A percentile compares a stretch with the other conserved stretches of the same genome.
These are phyloP conservation scores for Pulveroboletus sp. DNA, from an alignment of 768 basidiomycete species.

Conservation along the genomic window DNA sequence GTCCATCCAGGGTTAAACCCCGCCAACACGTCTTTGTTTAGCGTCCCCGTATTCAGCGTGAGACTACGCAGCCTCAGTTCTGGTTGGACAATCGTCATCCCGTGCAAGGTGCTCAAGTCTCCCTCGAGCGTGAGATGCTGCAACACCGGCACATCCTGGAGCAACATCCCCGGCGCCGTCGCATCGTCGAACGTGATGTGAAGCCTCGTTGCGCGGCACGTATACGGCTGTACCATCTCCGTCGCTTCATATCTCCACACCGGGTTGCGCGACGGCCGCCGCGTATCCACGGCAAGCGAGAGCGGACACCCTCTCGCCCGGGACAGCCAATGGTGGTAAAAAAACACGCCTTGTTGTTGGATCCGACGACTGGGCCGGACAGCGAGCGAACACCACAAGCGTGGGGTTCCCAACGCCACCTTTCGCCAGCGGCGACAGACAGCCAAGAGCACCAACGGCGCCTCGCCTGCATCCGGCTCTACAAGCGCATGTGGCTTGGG, in stretches of 20 bases:
- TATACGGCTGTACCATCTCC: slow-evolving; percentile 21
- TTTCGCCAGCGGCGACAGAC: slow-evolving; percentile 45
- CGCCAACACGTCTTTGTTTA: not conserved
- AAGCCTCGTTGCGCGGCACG: slow-evolving; percentile 7
- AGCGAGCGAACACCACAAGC: slow-evolving; percentile 46
- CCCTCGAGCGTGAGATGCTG: slow-evolving; percentile 15
- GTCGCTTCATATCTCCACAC: slow-evolving; percentile 22
- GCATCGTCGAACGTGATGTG: slow-evolving; percentile 11
- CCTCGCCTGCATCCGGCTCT: slow-evolving; percentile 22
- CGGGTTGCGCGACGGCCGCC: slow-evolving; percentile 11
- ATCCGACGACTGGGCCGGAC: slow-evolving; percentile 6
- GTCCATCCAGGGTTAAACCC: slow-evolving; percentile 13
- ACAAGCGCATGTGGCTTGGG: slow-evolving; percentile 17
- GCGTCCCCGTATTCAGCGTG: slow-evolving; percentile 4
- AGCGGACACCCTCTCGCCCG: slow-evolving; percentile 17
- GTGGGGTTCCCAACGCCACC: slow-evolving; percentile 38
- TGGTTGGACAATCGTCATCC: slow-evolving; percentile 8
- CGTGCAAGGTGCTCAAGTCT: slow-evolving; percentile 3
- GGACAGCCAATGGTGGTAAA: slow-evolving; percentile 20
- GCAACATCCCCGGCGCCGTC: slow-evolving; percentile 10
- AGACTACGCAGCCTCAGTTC: slow-evolving; percentile 11
- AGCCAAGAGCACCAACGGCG: slow-evolving; percentile 38
- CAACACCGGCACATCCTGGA: slow-evolving; percentile 18
- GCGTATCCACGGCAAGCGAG: slow-evolving; percentile 20
- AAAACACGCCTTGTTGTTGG: slow-evolving; percentile 10